A percentile compares a stretch with the other conserved stretches of the same genome.
Conservation (phyloP, 495 filamentous ascomycete species). For the Aspergillus haitiensis region DNA sequence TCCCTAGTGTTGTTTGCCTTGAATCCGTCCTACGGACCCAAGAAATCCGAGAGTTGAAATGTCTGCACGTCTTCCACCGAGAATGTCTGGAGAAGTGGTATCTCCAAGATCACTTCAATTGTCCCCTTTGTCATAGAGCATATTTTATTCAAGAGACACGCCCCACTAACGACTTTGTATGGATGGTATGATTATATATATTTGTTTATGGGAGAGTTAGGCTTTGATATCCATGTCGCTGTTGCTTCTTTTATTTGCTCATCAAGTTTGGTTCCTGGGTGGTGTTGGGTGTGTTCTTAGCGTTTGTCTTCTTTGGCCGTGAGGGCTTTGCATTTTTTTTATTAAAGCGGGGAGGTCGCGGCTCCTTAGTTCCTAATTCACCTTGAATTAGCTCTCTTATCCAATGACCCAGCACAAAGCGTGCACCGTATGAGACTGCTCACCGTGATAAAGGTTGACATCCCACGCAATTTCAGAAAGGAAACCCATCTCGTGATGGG, state of each 20-base stretch:
- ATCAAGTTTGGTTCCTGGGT: background rate
- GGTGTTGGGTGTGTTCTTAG: conserved; percentile 5
- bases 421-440: background rate
- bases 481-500: conserved; percentile 28
- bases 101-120: conserved; percentile 45
- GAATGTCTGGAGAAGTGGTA: conserved; percentile 51
- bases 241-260: conserved; percentile 5
- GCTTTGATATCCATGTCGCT: conserved; percentile 4
- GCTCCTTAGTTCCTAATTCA: background rate
- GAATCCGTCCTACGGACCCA: conserved; percentile 42
- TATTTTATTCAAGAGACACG: conserved; percentile 41
- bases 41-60: conserved; percentile 46
- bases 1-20: conserved; percentile 42
- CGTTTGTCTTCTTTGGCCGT: background rate
- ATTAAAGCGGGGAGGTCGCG: too few species aligned
- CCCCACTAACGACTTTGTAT: conserved; percentile 41
- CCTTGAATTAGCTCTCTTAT: background rate
- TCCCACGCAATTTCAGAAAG: conserved; percentile 16
- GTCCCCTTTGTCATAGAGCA: conserved; percentile 44
- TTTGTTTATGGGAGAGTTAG: conserved; percentile 4
- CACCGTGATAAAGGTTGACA: conserved; percentile 2
- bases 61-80: conserved; percentile 48
- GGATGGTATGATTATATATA: conserved; percentile 40
- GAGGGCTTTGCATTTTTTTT: background rate
- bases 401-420: background rate